These are phyloP conservation scores for Suhomyces panamericanus DNA, from an alignment of 1,139 yeast genomes.

Conservation along the genomic window DNA sequence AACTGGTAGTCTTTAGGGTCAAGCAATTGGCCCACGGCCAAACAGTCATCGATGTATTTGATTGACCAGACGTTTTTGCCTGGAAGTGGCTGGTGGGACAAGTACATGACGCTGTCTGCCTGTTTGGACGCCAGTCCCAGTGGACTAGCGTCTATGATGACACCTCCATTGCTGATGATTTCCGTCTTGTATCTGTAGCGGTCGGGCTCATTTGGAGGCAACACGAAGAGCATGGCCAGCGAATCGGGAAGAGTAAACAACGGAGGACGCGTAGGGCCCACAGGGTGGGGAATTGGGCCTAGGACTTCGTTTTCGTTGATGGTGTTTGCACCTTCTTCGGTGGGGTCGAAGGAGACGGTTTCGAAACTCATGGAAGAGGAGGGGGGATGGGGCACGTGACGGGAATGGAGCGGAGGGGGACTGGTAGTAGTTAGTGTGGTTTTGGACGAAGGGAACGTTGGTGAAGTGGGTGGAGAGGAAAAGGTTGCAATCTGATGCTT, in stretches of 20 bases:
- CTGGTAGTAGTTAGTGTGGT: neutral
- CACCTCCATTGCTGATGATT: slow-evolving; percentile 36
- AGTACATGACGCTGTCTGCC: slow-evolving; percentile 9
- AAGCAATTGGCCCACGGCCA: slow-evolving; percentile 12
- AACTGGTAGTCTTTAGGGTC: slow-evolving; percentile 10
- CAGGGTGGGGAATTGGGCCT: neutral
- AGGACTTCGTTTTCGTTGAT: neutral
- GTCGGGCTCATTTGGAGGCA: slow-evolving; percentile 25
- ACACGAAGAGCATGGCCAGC: slow-evolving; percentile 24
- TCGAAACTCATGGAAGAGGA: slow-evolving; percentile 13
- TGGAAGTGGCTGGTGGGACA: slow-evolving; percentile 14
- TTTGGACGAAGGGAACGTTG: neutral
- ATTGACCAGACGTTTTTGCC: slow-evolving; percentile 13
- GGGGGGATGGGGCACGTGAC: neutral
- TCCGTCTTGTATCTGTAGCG: slow-evolving; percentile 22
- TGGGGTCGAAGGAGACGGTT: slow-evolving; percentile 10
- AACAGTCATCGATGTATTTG: slow-evolving; percentile 16
- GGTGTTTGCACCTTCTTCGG: slow-evolving; percentile 8
- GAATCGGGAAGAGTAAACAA: slow-evolving; percentile 14
- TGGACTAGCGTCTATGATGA: slow-evolving; percentile 26
- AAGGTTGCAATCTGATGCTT: slow-evolving; percentile 11
- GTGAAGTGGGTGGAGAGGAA: neutral
- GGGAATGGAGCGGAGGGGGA: neutral
- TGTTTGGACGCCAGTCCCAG: slow-evolving; percentile 2
- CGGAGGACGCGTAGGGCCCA: neutral